Evolutionary conservation across 441 rosid species (phyloP), one percentile per base, ranked within the genome.

Genomic region (Bocquillonia castaneifolia): DNA sequence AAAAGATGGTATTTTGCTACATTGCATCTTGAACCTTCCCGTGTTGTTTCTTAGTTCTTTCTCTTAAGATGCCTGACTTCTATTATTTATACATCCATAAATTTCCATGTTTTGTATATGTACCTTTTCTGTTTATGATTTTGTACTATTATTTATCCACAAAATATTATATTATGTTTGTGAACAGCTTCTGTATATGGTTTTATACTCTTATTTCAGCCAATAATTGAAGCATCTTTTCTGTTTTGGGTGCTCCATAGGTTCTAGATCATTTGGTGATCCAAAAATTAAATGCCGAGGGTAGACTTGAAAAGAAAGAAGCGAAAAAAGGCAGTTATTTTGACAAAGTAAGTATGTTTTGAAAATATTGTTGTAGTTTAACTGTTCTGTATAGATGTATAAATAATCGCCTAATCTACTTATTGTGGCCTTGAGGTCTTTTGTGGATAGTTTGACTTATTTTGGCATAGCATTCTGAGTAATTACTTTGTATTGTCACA

Each of bases 231-330:
- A n/a, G 10, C 6, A 50, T 48, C 8, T 55, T 69, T 73, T 32
- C 64, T 73, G 31, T 63, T 45, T 67, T 63, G 42, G 23, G 34
- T 65, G 32, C 85, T 67, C 69, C 45, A 18, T 80, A 96, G 98
- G 99, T 93, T 60, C 98, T 96, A 73, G 99, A 96, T 71, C 99
- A 96, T 83, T 82, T 93, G 89, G 98, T 96, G 73, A 96, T 96
- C 76, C 99, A 96, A 80, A 96, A 96, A 74, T 78, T 96, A 78
- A 96, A 96, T 83, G 99, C 99, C 28, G 99, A 96, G 90, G 98
- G 99, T 70, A 85, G 96, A 80, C 83, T 93, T 80, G 99, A 96
- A 85, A 96, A 88, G 87, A 93, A 95, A 84, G 99, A 96, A 85
- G 67, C 98, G 5, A 96, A 93, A 76, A 96, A 96, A 64, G 97